phyloP scores from a whole-genome alignment of 1,284 basidiomycete species.

The Phenoliferia sp. region DNA sequence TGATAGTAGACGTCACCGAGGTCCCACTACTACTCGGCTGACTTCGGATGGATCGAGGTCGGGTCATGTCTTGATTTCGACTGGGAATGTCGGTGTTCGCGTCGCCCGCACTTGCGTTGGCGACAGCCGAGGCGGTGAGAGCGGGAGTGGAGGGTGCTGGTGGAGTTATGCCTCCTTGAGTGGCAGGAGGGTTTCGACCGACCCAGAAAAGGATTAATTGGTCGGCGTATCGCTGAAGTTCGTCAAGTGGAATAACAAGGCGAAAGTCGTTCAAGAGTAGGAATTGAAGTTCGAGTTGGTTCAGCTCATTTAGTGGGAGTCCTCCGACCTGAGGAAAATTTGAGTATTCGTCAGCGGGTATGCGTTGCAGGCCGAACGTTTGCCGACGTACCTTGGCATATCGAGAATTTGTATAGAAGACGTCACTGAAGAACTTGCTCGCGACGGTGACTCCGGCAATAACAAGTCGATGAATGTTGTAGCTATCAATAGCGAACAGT shows the following conservation, averaged over 20 bases:
- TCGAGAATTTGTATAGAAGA: constrained; percentile 98
- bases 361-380: too few species aligned
- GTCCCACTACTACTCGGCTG: constrained; percentile 17
- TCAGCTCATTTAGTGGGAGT: constrained; percentile 86
- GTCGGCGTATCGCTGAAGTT: constrained; percentile 93
- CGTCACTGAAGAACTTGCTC: constrained; percentile 97
- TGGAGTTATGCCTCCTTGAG: not conserved
- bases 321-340: constrained; percentile 78
- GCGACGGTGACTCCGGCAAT: constrained; percentile 97
- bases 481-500: constrained; percentile 87
- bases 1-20: constrained; percentile 17
- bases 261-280: constrained; percentile 92
- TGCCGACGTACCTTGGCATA: constrained; percentile 80
- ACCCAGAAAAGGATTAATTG: constrained; percentile 61
- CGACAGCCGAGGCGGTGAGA: constrained; percentile 5
- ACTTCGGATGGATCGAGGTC: constrained; percentile 11
- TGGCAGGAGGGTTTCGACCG: constrained; percentile 14
- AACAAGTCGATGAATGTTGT: constrained; percentile 91
- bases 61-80: too few species aligned
- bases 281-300: constrained; percentile 95
- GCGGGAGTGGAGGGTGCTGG: not conserved
- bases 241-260: constrained; percentile 77
- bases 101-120: not conserved
- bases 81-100: too few species aligned
- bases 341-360: not conserved